Conservation (phyloP, 2,329 filamentous ascomycete species). For the Botrytis squamosa region DNA sequence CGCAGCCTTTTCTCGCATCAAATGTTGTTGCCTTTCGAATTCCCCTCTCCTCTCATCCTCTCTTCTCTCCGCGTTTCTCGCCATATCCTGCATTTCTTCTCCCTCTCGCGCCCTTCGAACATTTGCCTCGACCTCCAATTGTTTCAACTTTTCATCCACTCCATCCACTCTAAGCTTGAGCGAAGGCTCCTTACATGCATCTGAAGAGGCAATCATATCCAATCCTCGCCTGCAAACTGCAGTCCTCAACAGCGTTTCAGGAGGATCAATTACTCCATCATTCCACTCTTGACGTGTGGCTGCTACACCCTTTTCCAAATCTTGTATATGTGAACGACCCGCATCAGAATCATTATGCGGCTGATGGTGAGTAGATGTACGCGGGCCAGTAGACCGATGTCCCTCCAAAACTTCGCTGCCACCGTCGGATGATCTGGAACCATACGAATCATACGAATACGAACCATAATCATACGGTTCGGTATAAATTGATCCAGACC, state of each 20-base stretch:
- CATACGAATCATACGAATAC: not conserved
- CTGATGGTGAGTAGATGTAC: not conserved
- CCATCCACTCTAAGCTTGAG: not conserved
- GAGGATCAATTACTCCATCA: not conserved
- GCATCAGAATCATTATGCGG: not conserved
- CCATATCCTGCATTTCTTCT: not conserved
- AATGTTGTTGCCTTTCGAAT: not conserved
- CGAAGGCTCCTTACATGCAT: not conserved
- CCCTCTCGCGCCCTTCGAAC: not conserved
- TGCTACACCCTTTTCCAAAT: not conserved
- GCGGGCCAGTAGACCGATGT: not conserved
- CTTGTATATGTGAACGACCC: not conserved
- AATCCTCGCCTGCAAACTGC: not conserved
- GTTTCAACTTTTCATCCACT: not conserved
- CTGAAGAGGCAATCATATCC: not conserved
- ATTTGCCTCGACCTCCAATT: not conserved
- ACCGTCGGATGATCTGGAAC: not conserved
- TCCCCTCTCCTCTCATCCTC: not conserved
- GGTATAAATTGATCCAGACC: not conserved
- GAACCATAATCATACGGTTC: too few species aligned
- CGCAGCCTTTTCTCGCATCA: not conserved
- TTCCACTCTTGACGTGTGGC: not conserved
- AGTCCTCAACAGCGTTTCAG: not conserved
- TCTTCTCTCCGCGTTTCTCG: not conserved
- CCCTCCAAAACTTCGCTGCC: not conserved